These are phyloP conservation scores for Hibiscus syriacus DNA, from an alignment of 345 rosid genomes.

Conservation along the genomic window DNA sequence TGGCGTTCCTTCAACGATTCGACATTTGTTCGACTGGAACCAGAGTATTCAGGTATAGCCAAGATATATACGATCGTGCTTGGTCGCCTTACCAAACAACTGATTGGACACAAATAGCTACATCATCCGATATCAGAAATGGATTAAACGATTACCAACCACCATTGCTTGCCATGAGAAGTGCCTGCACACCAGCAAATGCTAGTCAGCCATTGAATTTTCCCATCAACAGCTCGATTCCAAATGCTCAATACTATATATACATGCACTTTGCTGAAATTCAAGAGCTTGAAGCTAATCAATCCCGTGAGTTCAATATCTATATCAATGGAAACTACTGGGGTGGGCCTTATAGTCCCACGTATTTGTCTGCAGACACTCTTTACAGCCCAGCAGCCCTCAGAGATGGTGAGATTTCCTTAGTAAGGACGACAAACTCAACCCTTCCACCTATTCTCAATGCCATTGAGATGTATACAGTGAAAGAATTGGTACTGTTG, in stretches of 20 bases:
- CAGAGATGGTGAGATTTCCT: not conserved
- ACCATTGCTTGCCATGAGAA: conserved; percentile 16
- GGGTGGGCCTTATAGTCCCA: not conserved
- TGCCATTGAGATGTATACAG: conserved; percentile 40
- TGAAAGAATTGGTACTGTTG: conserved; percentile 15
- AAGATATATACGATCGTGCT: conserved; percentile 11
- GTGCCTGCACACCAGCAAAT: conserved; percentile 17
- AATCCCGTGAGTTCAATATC: conserved; percentile 25
- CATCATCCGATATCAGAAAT: not conserved
- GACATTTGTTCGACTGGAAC: conserved; percentile 14
- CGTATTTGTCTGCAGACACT: conserved; percentile 9
- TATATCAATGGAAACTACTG: conserved; percentile 13
- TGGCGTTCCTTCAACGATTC: not conserved
- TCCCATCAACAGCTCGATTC: not conserved
- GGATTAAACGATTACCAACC: not conserved
- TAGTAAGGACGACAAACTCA: conserved; percentile 21
- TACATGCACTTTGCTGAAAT: conserved; percentile 39
- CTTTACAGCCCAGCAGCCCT: not conserved
- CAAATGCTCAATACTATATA: conserved; percentile 3
- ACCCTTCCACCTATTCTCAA: conserved; percentile 54
- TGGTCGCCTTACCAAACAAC: not conserved
- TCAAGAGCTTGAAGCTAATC: conserved; percentile 20
- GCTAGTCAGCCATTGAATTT: conserved; percentile 5
- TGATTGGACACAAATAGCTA: not conserved
- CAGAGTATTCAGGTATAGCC: not conserved